Evolutionary conservation across 352 stramenopile genomes (phyloP), one percentile per base, ranked within the genome.

Genomic region (Pythium brassicae): DNA sequence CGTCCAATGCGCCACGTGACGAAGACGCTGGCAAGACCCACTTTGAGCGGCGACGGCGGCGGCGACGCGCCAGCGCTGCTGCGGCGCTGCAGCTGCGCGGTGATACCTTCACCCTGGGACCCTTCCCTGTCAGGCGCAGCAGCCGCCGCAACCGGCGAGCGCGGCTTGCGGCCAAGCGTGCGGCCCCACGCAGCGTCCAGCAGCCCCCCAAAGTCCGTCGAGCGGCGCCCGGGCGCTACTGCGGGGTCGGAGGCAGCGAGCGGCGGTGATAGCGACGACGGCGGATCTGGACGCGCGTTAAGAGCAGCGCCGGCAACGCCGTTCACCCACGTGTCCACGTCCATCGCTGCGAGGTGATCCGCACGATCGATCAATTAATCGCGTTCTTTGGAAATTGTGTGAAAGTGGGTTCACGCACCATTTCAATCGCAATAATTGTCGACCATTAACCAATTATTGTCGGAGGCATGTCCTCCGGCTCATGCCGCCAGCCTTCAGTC

Each of bases 121-220:
- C 7, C 27, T 7, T 34, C 27, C 11, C n/a, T 29, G 10, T 35
- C 26, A 42, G 57, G n/a, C 3, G 43, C 19, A 1, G 46, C 6
- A 12, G 55, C 51, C 17, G 72, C 66, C 27, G 81, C 53, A 14
- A 66, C 25, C 2, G 40, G 40, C 46, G 78, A 35, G 29, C 10
- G 29, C 5, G 29, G 32, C 32, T 37, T 37, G 32, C 32, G 32
- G 32, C 32, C 68, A 40, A 90, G 65, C 42, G 66, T 72, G 51
- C 75, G 73, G 67, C 87, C 75, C 80, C 80, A 90, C 55, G 83
- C 74, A 44, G 32, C 32, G 32, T 37, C 32, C 32, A 37, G 6
- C 14, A 37, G 32, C 32, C 32, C 32, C 32, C 32, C 32, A 37
- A 37, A 37, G 32, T 37, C 32, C 32, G 32, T 37, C 32, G 32